Conservation (phyloP, 352 stramenopile species). For the Globisporangium heterothallicum region DNA sequence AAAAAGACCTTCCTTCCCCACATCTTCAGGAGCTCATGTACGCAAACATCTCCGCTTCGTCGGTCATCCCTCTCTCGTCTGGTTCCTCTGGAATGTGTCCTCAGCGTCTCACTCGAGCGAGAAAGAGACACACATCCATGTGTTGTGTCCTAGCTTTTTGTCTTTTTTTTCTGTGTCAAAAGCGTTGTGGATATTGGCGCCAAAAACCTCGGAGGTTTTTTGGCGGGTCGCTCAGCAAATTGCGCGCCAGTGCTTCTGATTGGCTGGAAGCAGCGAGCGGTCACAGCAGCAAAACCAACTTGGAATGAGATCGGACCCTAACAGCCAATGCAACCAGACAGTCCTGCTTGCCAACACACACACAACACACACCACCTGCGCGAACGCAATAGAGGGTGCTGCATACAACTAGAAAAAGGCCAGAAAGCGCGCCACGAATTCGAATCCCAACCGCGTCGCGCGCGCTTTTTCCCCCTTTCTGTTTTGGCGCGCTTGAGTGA, state of each 20-base stretch:
- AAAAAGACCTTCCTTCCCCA: too few species aligned
- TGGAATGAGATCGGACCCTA: too few species aligned
- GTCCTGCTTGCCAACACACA: too few species aligned
- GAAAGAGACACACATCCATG: neutral
- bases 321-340: too few species aligned
- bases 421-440: slow-evolving; percentile 15
- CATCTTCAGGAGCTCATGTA: too few species aligned
- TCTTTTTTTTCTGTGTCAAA: neutral
- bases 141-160: neutral
- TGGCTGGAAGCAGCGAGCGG: slow-evolving; percentile 8
- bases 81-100: too few species aligned
- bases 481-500: slow-evolving; percentile 8
- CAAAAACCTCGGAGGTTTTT: slow-evolving; percentile 10
- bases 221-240: slow-evolving; percentile 4
- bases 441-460: slow-evolving; percentile 9
- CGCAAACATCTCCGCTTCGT: too few species aligned
- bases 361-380: too few species aligned
- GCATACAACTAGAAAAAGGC: too few species aligned
- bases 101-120: too few species aligned
- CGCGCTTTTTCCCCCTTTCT: slow-evolving; percentile 10
- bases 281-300: too few species aligned
- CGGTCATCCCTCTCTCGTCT: too few species aligned
- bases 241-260: slow-evolving; percentile 19
- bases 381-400: neutral
- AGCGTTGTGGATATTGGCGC: neutral